Conservation (phyloP, 768 basidiomycete species). For the Termitomyces sp. region DNA sequence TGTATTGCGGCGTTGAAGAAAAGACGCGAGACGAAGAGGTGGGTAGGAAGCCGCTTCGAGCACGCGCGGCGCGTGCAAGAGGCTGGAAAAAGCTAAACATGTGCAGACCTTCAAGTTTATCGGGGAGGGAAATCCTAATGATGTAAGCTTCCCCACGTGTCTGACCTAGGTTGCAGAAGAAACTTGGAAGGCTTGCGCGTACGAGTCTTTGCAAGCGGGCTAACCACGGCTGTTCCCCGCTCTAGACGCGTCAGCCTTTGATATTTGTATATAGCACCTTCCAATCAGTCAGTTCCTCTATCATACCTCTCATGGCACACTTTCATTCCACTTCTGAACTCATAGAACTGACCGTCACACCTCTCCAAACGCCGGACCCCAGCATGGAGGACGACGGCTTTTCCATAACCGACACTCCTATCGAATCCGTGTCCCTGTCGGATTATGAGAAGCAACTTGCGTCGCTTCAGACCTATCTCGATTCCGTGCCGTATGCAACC, state of each 20-base stretch:
- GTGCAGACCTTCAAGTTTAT: neutral
- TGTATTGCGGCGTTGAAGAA: neutral
- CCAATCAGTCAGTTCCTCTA: conserved; percentile 10
- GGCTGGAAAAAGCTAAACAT: conserved; percentile 16
- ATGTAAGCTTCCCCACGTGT: conserved; percentile 11
- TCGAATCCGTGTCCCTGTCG: conserved; percentile 34
- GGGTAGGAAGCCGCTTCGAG: conserved; percentile 4
- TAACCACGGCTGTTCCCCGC: neutral
- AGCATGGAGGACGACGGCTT: conserved; percentile 62
- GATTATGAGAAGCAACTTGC: conserved; percentile 56
- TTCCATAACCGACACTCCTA: conserved; percentile 38
- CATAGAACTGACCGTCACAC: conserved; percentile 1
- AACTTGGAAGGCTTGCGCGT: conserved; percentile 11
- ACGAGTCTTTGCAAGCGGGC: conserved; percentile 6
- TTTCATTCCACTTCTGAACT: conserved; percentile 4
- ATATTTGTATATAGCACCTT: conserved; percentile 1
- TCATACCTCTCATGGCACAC: conserved; percentile 5
- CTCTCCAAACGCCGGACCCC: conserved; percentile 7
- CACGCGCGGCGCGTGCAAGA: conserved; percentile 11
- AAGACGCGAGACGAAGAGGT: conserved; percentile 8
- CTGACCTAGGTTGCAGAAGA: neutral
- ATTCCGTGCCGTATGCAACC: conserved; percentile 69
- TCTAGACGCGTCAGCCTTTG: conserved; percentile 16
- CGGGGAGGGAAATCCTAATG: neutral
- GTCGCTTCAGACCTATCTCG: conserved; percentile 62